phyloP scores from a whole-genome alignment of 2,329 filamentous ascomycete genomes.

The Tolypocladium amazonense region DNA sequence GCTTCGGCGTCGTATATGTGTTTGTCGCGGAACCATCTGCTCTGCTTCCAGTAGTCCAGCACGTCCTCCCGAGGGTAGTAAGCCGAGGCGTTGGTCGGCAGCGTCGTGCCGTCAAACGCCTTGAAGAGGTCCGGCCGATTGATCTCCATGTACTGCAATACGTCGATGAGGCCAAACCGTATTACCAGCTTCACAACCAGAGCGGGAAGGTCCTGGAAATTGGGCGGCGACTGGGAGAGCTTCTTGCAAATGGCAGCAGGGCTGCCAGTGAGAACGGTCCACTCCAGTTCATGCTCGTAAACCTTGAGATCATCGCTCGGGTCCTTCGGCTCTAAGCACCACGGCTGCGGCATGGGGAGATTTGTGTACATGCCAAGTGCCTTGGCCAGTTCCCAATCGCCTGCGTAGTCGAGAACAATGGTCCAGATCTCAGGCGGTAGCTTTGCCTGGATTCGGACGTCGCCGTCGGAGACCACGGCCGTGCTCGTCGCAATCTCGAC shows the following conservation, averaged over 20 bases:
- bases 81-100: constrained; percentile 80
- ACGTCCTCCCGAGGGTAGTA: constrained; percentile 79
- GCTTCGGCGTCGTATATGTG: constrained; percentile 72
- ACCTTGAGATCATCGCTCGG: constrained; percentile 56
- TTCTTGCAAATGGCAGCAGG: constrained; percentile 63
- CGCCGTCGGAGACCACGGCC: constrained; percentile 20
- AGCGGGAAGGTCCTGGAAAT: constrained; percentile 62
- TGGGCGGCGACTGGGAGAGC: constrained; percentile 59
- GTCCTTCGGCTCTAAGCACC: constrained; percentile 49
- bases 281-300: constrained; percentile 72
- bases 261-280: constrained; percentile 67
- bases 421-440: constrained; percentile 85
- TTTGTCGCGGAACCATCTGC: constrained; percentile 71
- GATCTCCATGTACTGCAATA: constrained; percentile 57
- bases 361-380: constrained; percentile 73
- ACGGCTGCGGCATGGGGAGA: constrained; percentile 60
- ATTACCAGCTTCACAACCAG: constrained; percentile 82
- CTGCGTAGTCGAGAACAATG: constrained; percentile 71
- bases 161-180: constrained; percentile 74
- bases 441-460: constrained; percentile 25
- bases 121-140: constrained; percentile 67
- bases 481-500: constrained; percentile 43
- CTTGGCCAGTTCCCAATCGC: constrained; percentile 84
- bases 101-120: constrained; percentile 72
- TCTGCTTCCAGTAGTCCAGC: constrained; percentile 83